phyloP scores from a whole-genome alignment of 2,329 filamentous ascomycete genomes.

The Didymella keratinophila region DNA sequence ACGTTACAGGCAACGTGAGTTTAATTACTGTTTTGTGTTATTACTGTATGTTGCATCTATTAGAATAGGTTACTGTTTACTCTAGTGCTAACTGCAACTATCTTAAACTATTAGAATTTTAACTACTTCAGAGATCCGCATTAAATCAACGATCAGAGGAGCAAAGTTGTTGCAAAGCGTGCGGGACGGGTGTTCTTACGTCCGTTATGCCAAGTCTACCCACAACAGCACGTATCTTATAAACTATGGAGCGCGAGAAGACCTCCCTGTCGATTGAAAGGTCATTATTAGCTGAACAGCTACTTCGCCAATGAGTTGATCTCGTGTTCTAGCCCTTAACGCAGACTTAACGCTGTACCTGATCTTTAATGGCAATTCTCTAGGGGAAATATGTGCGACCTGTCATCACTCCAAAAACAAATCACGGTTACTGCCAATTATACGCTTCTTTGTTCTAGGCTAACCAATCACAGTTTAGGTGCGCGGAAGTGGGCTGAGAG shows the following conservation, averaged over 20 bases:
- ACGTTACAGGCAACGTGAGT: not conserved
- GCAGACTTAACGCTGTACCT: not conserved
- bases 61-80: not conserved
- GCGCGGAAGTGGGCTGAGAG: conserved; percentile 19
- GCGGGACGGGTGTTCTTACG: not conserved
- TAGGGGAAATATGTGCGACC: conserved; percentile 6
- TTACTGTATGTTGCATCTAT: too few species aligned
- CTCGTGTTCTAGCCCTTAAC: not conserved
- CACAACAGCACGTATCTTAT: not conserved
- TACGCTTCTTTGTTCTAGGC: not conserved
- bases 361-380: not conserved
- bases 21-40: not conserved
- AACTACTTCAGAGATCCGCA: too few species aligned
- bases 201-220: not conserved
- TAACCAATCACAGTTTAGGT: not conserved
- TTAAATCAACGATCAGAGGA: too few species aligned
- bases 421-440: not conserved
- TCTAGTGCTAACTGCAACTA: not conserved
- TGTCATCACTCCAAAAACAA: not conserved
- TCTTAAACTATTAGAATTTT: too few species aligned
- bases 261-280: not conserved
- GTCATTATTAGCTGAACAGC: not conserved
- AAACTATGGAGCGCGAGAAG: not conserved
- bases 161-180: not conserved
- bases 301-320: not conserved